Evolutionary conservation across 257 asterid species (phyloP).

Genomic region (Thymus mandschuricus): DNA sequence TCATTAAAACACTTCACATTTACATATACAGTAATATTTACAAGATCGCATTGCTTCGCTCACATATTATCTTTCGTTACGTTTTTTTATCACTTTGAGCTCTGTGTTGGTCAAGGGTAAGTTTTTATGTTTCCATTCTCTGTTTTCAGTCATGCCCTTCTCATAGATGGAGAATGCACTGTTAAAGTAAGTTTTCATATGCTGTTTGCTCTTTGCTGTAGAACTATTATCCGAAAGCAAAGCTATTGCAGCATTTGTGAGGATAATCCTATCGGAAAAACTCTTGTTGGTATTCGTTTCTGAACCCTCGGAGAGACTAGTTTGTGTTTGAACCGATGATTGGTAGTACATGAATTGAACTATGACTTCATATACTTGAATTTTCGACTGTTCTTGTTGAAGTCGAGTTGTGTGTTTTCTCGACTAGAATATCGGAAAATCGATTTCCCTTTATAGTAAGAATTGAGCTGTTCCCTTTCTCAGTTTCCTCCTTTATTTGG

Average conservation of each 20-base stretch:
- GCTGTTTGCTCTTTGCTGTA: neutral
- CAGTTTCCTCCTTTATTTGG: neutral
- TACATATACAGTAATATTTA: slow-evolving; percentile 15
- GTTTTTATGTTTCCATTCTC: neutral
- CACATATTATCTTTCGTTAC: slow-evolving; percentile 3
- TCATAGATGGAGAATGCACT: neutral
- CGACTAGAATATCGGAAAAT: too few species aligned
- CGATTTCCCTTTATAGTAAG: neutral
- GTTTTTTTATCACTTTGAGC: neutral
- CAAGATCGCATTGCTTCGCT: slow-evolving; percentile 23
- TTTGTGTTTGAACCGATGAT: neutral
- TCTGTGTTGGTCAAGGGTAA: neutral
- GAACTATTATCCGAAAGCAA: neutral
- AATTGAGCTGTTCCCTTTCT: neutral
- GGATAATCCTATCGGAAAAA: neutral
- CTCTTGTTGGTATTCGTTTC: neutral
- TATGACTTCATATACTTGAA: neutral
- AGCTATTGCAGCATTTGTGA: neutral
- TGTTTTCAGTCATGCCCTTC: neutral
- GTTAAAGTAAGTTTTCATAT: neutral
- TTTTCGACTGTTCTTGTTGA: neutral
- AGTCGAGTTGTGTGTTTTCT: neutral
- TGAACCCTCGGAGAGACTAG: neutral
- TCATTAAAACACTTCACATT: slow-evolving; percentile 17
- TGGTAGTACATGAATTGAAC: neutral